These are phyloP conservation scores for Fraxinus velutina DNA, from an alignment of 305 asterid species.

Conservation along the genomic window DNA sequence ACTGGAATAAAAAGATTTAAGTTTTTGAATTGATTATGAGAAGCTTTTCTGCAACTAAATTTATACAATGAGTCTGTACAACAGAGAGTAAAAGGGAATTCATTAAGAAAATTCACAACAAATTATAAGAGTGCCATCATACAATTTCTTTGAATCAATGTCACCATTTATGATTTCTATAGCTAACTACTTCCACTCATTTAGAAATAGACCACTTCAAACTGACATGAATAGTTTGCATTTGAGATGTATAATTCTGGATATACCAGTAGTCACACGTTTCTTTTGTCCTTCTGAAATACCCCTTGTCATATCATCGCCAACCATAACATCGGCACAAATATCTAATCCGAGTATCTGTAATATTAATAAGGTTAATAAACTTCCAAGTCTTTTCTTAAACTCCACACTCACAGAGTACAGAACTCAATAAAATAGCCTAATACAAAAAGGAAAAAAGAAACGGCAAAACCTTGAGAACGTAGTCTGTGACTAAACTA, in stretches of 20 bases:
- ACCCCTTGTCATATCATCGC: constrained; percentile 54
- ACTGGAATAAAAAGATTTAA: not conserved
- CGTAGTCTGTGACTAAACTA: constrained; percentile 45
- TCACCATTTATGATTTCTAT: not conserved
- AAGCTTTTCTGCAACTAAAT: not conserved
- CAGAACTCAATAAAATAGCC: not conserved
- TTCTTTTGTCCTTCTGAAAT: constrained; percentile 56
- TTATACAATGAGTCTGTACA: not conserved
- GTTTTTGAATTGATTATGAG: not conserved
- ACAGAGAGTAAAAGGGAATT: not conserved
- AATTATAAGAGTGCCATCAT: not conserved
- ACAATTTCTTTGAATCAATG: not conserved
- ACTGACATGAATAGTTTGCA: not conserved
- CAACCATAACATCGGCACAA: constrained; percentile 50
- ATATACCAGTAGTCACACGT: constrained; percentile 46
- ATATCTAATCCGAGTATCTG: constrained; percentile 51
- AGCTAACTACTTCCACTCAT: not conserved
- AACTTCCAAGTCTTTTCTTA: not conserved
- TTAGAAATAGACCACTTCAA: not conserved
- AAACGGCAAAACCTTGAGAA: constrained; percentile 42
- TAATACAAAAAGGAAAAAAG: not conserved
- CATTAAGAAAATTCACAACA: not conserved
- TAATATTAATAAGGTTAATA: not conserved
- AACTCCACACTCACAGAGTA: not conserved
- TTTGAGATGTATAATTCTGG: not conserved